These are phyloP conservation scores for Hibiscus trionum DNA, from an alignment of 345 rosid genomes.

Conservation along the genomic window DNA sequence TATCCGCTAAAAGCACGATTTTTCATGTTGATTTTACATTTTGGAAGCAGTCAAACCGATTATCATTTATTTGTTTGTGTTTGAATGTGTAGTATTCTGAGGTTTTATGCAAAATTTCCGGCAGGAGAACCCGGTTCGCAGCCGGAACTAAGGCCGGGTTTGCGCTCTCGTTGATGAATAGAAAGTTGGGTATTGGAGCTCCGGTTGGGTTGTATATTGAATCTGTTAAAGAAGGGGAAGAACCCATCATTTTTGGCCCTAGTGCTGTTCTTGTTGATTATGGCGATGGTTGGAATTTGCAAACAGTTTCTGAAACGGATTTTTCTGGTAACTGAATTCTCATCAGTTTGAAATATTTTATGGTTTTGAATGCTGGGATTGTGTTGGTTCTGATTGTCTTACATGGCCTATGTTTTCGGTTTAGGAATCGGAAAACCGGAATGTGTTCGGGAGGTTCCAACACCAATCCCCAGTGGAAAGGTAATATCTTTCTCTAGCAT, in stretches of 20 bases:
- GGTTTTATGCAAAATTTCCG: conserved; percentile 49
- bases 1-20: neutral
- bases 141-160: conserved; percentile 70
- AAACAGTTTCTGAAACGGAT: conserved; percentile 41
- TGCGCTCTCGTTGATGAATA: conserved; percentile 68
- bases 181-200: conserved; percentile 38
- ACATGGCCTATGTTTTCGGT: neutral
- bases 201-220: conserved; percentile 46
- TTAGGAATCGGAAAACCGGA: conserved; percentile 28
- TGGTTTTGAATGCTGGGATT: neutral
- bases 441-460: conserved; percentile 2
- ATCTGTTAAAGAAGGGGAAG: conserved; percentile 62
- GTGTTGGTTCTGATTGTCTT: conserved; percentile 1
- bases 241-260: conserved; percentile 70
- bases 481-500: conserved; percentile 15
- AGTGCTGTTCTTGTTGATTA: conserved; percentile 54
- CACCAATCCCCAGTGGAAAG: conserved; percentile 10
- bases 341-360: neutral
- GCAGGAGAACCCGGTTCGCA: conserved; percentile 51
- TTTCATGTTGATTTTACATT: neutral
- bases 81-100: conserved; percentile 48
- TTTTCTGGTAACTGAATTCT: conserved; percentile 23
- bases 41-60: neutral
- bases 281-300: conserved; percentile 64
- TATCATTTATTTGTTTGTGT: neutral